Conservation (phyloP, 1,284 basidiomycete genomes). For the Vanrija pseudolonga region DNA sequence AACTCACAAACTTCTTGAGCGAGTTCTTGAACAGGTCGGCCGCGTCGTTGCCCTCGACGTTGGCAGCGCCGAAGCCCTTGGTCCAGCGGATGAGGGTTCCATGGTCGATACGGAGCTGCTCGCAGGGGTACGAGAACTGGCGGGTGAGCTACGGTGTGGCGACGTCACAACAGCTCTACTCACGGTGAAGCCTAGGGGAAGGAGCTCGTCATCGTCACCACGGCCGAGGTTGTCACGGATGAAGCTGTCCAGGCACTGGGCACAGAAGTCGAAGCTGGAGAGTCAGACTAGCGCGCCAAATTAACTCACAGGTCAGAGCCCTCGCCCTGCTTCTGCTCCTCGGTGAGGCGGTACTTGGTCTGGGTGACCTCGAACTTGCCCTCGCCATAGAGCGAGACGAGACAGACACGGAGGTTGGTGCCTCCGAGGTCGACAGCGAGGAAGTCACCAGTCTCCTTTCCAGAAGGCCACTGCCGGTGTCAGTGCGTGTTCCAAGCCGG, state of each 20-base stretch:
- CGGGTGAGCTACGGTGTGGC: background rate
- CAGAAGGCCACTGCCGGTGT: constrained; percentile 73
- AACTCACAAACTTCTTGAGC: constrained; percentile 60
- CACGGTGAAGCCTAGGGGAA: constrained; percentile 92
- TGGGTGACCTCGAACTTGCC: constrained; percentile 98
- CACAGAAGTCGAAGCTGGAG: constrained; percentile 85
- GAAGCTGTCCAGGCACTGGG: constrained; percentile 86
- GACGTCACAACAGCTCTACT: constrained; percentile 37
- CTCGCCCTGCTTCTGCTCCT: constrained; percentile 98
- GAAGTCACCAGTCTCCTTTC: constrained; percentile 83
- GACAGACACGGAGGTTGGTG: constrained; percentile 95
- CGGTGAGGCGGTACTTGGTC: constrained; percentile 92
- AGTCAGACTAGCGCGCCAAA: background rate
- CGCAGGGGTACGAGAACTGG: constrained; percentile 90
- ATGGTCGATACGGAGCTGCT: constrained; percentile 91
- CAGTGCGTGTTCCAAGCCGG: background rate
- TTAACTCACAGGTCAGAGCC: constrained; percentile 66
- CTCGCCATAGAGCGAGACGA: constrained; percentile 83
- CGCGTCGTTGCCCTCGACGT: constrained; percentile 90
- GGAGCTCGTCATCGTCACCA: constrained; percentile 64
- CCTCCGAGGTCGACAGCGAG: constrained; percentile 94
- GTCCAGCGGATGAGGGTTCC: constrained; percentile 94
- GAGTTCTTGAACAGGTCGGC: constrained; percentile 86
- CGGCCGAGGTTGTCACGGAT: constrained; percentile 62
- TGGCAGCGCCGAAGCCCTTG: constrained; percentile 90